Evolutionary conservation across 108 stramenopile species (phyloP).

Genomic region (Pseudonitzschia multistriata): DNA sequence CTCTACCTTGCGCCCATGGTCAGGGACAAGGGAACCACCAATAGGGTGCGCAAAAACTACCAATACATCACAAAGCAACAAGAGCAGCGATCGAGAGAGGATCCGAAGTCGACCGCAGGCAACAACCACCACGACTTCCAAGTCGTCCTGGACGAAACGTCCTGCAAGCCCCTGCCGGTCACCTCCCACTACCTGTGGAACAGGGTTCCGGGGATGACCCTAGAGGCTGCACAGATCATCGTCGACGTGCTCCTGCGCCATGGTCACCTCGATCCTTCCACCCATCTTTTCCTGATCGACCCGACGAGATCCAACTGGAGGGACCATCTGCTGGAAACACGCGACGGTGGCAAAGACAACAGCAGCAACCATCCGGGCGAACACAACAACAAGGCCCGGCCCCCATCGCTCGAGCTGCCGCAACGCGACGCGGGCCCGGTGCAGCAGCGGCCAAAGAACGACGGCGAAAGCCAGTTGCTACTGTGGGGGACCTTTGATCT

Average conservation of each 20-base stretch:
- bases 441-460: not conserved
- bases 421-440: not conserved
- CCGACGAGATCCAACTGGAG: conserved; percentile 50
- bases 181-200: conserved; percentile 38
- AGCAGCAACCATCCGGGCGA: not conserved
- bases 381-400: not conserved
- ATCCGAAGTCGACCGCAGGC: no score
- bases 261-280: conserved; percentile 27
- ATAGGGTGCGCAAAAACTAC: conserved; percentile 28
- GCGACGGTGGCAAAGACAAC: not conserved
- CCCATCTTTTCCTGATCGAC: conserved; percentile 27
- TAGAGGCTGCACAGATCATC: conserved; percentile 17
- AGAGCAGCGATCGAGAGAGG: not conserved
- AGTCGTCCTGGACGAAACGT: conserved; percentile 33
- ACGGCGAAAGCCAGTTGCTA: conserved; percentile 4
- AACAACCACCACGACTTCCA: not conserved
- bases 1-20: conserved; percentile 56
- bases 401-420: not conserved
- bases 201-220: conserved; percentile 45
- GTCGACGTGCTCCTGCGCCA: conserved; percentile 21
- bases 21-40: conserved; percentile 32
- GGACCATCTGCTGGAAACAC: conserved; percentile 6
- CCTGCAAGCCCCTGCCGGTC: conserved; percentile 42
- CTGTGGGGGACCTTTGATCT: conserved; percentile 38
- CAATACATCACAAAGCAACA: conserved; percentile 3